phyloP scores from a whole-genome alignment of 345 rosid genomes.

The Gossypioides kirkii region DNA sequence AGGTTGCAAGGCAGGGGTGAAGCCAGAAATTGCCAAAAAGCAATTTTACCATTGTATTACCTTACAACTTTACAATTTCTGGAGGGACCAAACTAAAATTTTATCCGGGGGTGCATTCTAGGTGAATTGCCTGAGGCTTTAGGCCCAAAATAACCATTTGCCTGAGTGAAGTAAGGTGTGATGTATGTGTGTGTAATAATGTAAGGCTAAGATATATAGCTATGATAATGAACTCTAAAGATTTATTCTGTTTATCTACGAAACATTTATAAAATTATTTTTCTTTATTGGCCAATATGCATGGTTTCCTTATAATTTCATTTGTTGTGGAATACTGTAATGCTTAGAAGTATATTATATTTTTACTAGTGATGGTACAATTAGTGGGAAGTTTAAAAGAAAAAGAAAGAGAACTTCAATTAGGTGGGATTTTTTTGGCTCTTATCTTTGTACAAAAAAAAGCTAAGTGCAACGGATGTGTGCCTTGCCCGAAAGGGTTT shows the following conservation, averaged over 20 bases:
- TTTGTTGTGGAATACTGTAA: neutral
- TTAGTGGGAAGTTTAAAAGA: neutral
- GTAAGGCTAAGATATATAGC: neutral
- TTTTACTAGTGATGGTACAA: neutral
- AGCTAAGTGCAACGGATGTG: neutral
- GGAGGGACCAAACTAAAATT: too few species aligned
- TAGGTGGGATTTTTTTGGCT: neutral
- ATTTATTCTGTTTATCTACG: neutral
- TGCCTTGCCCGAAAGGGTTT: neutral
- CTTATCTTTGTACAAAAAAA: neutral
- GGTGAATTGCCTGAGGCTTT: neutral
- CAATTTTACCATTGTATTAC: too few species aligned
- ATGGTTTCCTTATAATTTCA: neutral
- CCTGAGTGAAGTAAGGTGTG: neutral
- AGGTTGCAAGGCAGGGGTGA: too few species aligned
- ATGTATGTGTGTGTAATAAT: neutral
- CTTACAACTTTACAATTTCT: too few species aligned
- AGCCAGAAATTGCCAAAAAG: too few species aligned
- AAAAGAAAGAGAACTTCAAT: too few species aligned
- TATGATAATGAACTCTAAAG: neutral
- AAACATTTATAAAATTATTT: neutral
- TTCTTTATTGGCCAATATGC: neutral
- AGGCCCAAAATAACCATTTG: neutral
- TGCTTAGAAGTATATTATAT: neutral
- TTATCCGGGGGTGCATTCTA: neutral